Evolutionary conservation across 2,329 filamentous ascomycete genomes (phyloP).

Genomic region (Colletotrichum navitas): DNA sequence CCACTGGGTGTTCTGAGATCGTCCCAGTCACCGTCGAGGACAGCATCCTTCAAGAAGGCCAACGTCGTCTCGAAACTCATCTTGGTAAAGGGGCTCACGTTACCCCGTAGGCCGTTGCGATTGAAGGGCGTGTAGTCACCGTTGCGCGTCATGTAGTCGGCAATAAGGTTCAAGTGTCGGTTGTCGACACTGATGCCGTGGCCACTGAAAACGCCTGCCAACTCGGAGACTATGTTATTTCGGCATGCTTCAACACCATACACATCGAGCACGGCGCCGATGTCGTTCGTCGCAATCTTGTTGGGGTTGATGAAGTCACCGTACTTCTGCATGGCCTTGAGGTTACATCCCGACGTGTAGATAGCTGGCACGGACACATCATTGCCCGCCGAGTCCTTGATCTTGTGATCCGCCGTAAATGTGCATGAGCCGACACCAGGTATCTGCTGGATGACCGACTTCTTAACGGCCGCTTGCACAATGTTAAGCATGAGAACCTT

Average conservation of each 20-base stretch:
- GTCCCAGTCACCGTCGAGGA: constrained; percentile 91
- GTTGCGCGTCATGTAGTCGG: constrained; percentile 96
- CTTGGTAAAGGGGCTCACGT: constrained; percentile 93
- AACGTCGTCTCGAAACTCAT: constrained; percentile 99
- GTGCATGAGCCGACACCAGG: constrained; percentile 80
- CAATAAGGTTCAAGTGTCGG: constrained; percentile 94
- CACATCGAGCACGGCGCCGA: constrained; percentile 82
- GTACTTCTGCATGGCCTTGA: constrained; percentile 91
- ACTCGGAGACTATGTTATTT: constrained; percentile 86
- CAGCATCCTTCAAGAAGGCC: constrained; percentile 91
- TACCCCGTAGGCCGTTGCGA: constrained; percentile 86
- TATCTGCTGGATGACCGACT: constrained; percentile 89
- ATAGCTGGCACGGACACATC: constrained; percentile 69
- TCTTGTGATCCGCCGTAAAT: constrained; percentile 71
- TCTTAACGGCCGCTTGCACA: constrained; percentile 83
- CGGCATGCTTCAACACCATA: constrained; percentile 97
- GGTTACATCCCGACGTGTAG: constrained; percentile 86
- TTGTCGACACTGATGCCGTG: constrained; percentile 95
- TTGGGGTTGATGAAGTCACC: constrained; percentile 88
- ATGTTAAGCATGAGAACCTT: constrained; percentile 95
- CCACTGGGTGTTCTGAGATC: constrained; percentile 87
- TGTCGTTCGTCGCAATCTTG: constrained; percentile 91
- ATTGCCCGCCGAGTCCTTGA: constrained; percentile 62
- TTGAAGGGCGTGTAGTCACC: constrained; percentile 94
- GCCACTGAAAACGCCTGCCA: constrained; percentile 85